A percentile compares a stretch with the other conserved stretches of the same genome.
Evolutionary conservation across 139 green algal species (phyloP).

Genomic region (Chlamydomonas schloesseri): DNA sequence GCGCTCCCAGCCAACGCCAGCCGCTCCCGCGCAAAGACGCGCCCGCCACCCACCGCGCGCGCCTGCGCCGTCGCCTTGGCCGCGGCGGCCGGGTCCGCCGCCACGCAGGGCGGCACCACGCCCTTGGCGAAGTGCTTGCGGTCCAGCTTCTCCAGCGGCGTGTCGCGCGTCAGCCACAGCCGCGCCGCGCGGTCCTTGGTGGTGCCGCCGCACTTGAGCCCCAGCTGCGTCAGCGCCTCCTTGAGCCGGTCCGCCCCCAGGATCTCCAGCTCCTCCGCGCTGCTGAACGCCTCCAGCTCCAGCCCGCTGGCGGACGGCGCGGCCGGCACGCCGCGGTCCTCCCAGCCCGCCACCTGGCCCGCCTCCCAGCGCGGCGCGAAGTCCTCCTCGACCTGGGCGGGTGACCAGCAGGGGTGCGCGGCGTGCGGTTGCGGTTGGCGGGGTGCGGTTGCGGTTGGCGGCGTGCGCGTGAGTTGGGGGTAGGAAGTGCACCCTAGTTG

Average conservation of each 20-base stretch:
- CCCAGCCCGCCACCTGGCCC: conserved; percentile 74
- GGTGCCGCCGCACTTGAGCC: conserved; percentile 96
- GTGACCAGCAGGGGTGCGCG: too few relatives aligned
- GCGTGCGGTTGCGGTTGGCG: too few relatives aligned
- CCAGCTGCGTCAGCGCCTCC: conserved; percentile 81
- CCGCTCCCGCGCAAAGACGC: too few relatives aligned
- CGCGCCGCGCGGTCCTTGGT: conserved; percentile 86
- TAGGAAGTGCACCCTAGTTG: too few relatives aligned
- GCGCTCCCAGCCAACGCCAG: too few relatives aligned
- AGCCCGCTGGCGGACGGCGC: conserved; percentile 50
- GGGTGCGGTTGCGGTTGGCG: too few relatives aligned
- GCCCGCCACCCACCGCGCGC: neutral
- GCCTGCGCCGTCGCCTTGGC: conserved; percentile 11
- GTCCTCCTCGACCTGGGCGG: conserved; percentile 73
- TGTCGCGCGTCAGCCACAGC: conserved; percentile 82
- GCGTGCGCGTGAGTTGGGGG: too few relatives aligned
- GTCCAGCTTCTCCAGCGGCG: conserved; percentile 75
- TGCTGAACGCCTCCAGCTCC: conserved; percentile 89
- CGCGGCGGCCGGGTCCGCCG: neutral
- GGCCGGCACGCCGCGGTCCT: conserved; percentile 49
- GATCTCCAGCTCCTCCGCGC: conserved; percentile 85
- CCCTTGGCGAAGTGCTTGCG: conserved; percentile 85
- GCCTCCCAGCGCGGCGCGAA: conserved; percentile 78
- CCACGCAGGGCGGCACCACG: conserved; percentile 44
- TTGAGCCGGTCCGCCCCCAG: conserved; percentile 78